Percentiles rank a stretch among this genome's conserved stretches.
Conservation (phyloP, 2,329 filamentous ascomycete species). For the Cercospora citrullina region DNA sequence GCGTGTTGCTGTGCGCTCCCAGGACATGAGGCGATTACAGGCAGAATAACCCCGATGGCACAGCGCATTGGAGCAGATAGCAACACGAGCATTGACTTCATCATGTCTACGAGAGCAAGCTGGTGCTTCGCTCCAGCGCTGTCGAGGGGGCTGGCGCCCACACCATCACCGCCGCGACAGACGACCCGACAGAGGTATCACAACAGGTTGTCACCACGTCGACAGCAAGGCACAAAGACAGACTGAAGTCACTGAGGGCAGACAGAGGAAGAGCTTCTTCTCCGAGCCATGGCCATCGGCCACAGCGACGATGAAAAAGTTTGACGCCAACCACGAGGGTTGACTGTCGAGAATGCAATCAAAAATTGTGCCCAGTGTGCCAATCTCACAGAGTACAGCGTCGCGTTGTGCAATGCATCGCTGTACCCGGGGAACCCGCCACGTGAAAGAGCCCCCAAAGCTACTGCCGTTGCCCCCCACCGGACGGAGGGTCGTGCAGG, state of each 20-base stretch:
- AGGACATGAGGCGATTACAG: background rate
- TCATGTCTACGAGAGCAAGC: background rate
- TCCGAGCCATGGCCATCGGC: constrained; percentile 9
- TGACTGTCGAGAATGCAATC: constrained; percentile 6
- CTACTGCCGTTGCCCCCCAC: too few relatives aligned
- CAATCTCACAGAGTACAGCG: background rate
- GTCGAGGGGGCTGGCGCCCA: background rate
- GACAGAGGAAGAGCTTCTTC: constrained; percentile 7
- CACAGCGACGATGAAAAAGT: constrained; percentile 17
- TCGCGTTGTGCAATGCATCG: constrained; percentile 14
- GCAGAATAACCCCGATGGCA: background rate
- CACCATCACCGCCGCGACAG: background rate
- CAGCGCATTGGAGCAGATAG: background rate
- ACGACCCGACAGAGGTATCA: background rate
- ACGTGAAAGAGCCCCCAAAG: too few relatives aligned
- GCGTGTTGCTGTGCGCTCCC: background rate
- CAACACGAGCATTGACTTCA: background rate
- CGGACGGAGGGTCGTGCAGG: too few relatives aligned
- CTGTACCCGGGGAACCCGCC: background rate
- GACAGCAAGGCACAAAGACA: background rate
- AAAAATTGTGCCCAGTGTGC: constrained; percentile 11
- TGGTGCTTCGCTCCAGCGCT: background rate
- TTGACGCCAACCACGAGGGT: background rate
- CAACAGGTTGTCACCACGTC: background rate
- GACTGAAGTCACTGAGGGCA: background rate